These are phyloP conservation scores for Lactarius tabidus DNA, from an alignment of 768 basidiomycete genomes.

Conservation along the genomic window DNA sequence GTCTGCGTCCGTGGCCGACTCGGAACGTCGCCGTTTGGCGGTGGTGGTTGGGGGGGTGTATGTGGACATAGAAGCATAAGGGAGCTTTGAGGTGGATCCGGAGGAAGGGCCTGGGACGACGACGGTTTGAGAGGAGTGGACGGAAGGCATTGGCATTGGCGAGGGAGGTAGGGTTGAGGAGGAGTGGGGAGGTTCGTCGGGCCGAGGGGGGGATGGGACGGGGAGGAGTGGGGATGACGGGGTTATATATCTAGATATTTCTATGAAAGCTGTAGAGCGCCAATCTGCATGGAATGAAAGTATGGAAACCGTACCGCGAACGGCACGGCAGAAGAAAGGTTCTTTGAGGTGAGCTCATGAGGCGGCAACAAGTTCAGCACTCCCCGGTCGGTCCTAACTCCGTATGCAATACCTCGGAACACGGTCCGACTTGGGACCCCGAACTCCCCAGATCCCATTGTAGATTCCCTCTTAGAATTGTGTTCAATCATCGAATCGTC, in stretches of 20 bases:
- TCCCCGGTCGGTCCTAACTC: conserved; percentile 10
- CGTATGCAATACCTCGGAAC: not conserved
- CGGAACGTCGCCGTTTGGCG: conserved; percentile 44
- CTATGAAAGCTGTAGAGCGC: not conserved
- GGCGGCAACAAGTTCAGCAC: not conserved
- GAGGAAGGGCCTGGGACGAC: conserved; percentile 1
- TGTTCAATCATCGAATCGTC: not conserved
- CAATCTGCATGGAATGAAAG: not conserved
- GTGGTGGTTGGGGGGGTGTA: not conserved
- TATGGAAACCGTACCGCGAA: not conserved
- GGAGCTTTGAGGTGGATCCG: not conserved
- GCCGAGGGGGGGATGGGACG: conserved; percentile 8
- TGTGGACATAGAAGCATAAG: not conserved
- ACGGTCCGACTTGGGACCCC: conserved; percentile 10
- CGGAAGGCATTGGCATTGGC: conserved; percentile 12
- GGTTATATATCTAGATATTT: conserved; percentile 8
- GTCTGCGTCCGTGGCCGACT: conserved; percentile 52
- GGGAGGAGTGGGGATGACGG: not conserved
- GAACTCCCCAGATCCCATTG: not conserved
- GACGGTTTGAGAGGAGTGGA: not conserved
- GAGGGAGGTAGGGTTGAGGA: conserved; percentile 16
- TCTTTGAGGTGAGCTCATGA: conserved; percentile 17
- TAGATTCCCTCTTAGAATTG: not conserved
- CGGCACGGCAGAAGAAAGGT: not conserved
- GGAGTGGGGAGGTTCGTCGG: not conserved